Evolutionary conservation across 2,329 filamentous ascomycete genomes (phyloP).

Genomic region (Curvularia hawaiiensis): DNA sequence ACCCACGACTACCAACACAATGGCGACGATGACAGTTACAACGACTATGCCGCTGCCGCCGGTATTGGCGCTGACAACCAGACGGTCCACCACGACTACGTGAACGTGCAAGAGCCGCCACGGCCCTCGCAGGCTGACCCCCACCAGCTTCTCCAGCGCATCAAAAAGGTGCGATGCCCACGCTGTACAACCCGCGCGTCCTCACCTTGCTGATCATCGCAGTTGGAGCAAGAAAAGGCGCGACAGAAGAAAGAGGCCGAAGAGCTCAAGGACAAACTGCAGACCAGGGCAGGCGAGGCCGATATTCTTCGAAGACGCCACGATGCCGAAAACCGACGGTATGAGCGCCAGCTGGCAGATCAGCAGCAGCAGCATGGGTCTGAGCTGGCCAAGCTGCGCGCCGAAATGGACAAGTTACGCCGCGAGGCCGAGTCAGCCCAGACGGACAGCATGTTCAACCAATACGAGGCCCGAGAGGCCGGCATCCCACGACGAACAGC

Average conservation of each 20-base stretch:
- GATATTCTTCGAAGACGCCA: conserved; percentile 76
- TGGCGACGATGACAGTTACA: not conserved
- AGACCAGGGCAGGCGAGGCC: conserved; percentile 70
- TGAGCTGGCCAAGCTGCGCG: conserved; percentile 66
- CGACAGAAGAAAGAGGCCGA: conserved; percentile 29
- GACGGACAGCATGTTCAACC: conserved; percentile 74
- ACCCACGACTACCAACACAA: not conserved
- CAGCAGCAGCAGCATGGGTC: conserved; percentile 69
- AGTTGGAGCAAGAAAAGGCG: conserved; percentile 52
- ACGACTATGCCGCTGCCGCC: not conserved
- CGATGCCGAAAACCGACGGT: conserved; percentile 64
- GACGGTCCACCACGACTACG: conserved; percentile 11
- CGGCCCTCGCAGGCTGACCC: conserved; percentile 36
- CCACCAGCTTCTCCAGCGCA: conserved; percentile 47
- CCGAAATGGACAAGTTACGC: conserved; percentile 67
- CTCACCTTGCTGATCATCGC: conserved; percentile 24
- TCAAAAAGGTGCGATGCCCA: conserved; percentile 45
- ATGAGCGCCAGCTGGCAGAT: conserved; percentile 65
- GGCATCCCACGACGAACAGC: conserved; percentile 51
- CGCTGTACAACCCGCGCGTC: not conserved
- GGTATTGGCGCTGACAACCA: not conserved
- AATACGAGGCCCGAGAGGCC: conserved; percentile 70
- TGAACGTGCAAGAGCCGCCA: conserved; percentile 30
- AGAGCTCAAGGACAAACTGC: conserved; percentile 45
- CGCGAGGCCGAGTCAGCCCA: conserved; percentile 68